A percentile compares a stretch with the other conserved stretches of the same genome.
phyloP scores from a whole-genome alignment of 164 flowering plant genomes.

The Akebia trifoliata region DNA sequence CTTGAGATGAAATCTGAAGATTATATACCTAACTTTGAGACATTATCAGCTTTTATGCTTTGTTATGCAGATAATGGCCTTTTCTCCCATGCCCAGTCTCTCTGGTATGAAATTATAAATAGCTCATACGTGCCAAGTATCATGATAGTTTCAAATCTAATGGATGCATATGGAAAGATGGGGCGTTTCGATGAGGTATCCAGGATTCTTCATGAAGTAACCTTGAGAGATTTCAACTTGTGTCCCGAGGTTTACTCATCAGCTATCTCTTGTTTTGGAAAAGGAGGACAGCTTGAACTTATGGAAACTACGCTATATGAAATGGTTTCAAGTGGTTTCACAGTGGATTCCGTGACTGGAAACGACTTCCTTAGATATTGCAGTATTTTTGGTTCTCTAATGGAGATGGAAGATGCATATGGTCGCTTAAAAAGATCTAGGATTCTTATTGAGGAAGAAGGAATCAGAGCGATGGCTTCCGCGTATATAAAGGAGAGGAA shows the following conservation, averaged over 20 bases:
- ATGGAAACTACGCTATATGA: slow-evolving; percentile 59
- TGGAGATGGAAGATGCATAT: slow-evolving; percentile 71
- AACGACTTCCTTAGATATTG: slow-evolving; percentile 61
- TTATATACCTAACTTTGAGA: slow-evolving; percentile 21
- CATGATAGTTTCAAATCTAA: slow-evolving; percentile 37
- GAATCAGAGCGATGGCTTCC: slow-evolving; percentile 59
- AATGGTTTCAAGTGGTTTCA: slow-evolving; percentile 54
- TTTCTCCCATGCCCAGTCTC: slow-evolving; percentile 31
- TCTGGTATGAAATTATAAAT: slow-evolving; percentile 60
- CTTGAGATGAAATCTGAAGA: slow-evolving; percentile 37
- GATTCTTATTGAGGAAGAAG: slow-evolving; percentile 60
- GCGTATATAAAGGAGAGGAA: slow-evolving; percentile 59
- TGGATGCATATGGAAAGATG: slow-evolving; percentile 46
- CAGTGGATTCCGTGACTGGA: slow-evolving; percentile 52
- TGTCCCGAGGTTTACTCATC: slow-evolving; percentile 36
- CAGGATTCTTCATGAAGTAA: slow-evolving; percentile 39
- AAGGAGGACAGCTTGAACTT: slow-evolving; percentile 53
- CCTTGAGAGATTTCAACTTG: slow-evolving; percentile 28
- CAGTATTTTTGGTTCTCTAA: slow-evolving; percentile 54
- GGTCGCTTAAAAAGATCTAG: slow-evolving; percentile 58
- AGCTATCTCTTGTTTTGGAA: slow-evolving; percentile 68
- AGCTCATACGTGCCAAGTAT: slow-evolving; percentile 49
- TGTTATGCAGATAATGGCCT: slow-evolving; percentile 54
- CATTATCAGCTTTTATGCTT: slow-evolving; percentile 49
- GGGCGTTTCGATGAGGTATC: slow-evolving; percentile 42